These are phyloP conservation scores for Starmerella gropengiesseri DNA, from an alignment of 805 yeast species.

Conservation along the genomic window DNA sequence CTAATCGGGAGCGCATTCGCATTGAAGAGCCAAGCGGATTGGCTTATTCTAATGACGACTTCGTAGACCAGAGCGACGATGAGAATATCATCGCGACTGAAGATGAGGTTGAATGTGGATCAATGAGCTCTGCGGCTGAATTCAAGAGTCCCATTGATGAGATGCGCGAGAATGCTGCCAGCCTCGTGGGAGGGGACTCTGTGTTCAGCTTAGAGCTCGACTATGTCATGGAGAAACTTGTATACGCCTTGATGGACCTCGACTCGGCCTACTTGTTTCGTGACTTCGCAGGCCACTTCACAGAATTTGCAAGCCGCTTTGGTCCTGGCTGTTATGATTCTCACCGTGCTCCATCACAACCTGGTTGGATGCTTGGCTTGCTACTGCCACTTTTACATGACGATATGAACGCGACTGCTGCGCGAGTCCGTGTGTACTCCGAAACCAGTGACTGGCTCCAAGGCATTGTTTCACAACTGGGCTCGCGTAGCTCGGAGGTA, in stretches of 20 bases:
- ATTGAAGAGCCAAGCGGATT: no score
- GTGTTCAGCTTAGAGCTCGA: slow-evolving; percentile 13
- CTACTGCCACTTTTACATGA: slow-evolving; percentile 16
- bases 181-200: slow-evolving; percentile 11
- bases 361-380: slow-evolving; percentile 17
- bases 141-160: slow-evolving; percentile 5
- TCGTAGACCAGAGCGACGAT: no score
- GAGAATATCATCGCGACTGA: no score
- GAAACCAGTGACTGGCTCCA: slow-evolving; percentile 19
- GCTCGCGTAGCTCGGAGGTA: neutral
- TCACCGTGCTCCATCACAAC: slow-evolving; percentile 11
- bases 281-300: slow-evolving; percentile 21
- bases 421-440: slow-evolving; percentile 5
- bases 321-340: slow-evolving; percentile 16
- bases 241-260: slow-evolving; percentile 14
- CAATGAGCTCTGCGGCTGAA: no score
- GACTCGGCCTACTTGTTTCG: slow-evolving; percentile 20
- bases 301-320: slow-evolving; percentile 15
- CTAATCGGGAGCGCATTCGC: no score
- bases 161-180: slow-evolving; percentile 1
- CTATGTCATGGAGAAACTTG: slow-evolving; percentile 11
- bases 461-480: slow-evolving; percentile 7
- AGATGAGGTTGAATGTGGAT: no score
- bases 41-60: no score
- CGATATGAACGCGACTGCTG: slow-evolving; percentile 1